Conservation (phyloP, 2,329 filamentous ascomycete species). For the Geosmithia morbida region DNA sequence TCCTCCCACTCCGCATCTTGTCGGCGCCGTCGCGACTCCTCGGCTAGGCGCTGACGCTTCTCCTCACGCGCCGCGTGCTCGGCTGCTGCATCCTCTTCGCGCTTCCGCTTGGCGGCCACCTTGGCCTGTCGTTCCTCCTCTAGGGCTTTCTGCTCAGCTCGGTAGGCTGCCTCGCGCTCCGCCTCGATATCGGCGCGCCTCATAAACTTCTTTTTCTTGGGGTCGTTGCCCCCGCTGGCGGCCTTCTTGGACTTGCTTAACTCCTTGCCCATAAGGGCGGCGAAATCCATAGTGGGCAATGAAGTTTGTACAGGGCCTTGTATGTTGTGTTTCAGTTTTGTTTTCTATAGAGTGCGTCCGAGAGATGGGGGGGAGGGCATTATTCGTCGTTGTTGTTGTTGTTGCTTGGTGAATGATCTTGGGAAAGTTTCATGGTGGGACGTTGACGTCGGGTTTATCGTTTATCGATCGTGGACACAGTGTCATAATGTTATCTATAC, state of each 20-base stretch:
- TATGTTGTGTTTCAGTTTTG: neutral
- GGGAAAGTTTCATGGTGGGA: neutral
- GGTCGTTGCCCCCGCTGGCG: slow-evolving; percentile 27
- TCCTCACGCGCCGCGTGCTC: slow-evolving; percentile 60
- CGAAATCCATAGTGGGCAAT: slow-evolving; percentile 69
- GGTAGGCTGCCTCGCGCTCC: slow-evolving; percentile 64
- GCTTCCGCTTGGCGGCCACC: slow-evolving; percentile 67
- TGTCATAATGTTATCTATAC: slow-evolving; percentile 8
- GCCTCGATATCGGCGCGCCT: slow-evolving; percentile 80
- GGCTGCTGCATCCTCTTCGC: slow-evolving; percentile 70
- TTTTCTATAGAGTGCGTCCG: neutral
- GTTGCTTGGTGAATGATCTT: neutral
- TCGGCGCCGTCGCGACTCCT: slow-evolving; percentile 56
- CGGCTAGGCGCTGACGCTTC: slow-evolving; percentile 67
- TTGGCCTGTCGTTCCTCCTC: slow-evolving; percentile 58
- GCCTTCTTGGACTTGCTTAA: slow-evolving; percentile 65
- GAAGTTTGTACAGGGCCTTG: neutral
- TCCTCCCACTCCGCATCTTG: slow-evolving; percentile 62
- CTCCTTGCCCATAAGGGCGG: slow-evolving; percentile 81
- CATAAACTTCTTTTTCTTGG: slow-evolving; percentile 55
- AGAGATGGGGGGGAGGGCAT: neutral
- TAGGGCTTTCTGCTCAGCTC: slow-evolving; percentile 62
- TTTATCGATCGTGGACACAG: slow-evolving; percentile 14
- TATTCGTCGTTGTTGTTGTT: neutral
- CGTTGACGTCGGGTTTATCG: slow-evolving; percentile 5